Evolutionary conservation across 2,329 filamentous ascomycete species (phyloP).

Genomic region (Sclerotinia borealis): DNA sequence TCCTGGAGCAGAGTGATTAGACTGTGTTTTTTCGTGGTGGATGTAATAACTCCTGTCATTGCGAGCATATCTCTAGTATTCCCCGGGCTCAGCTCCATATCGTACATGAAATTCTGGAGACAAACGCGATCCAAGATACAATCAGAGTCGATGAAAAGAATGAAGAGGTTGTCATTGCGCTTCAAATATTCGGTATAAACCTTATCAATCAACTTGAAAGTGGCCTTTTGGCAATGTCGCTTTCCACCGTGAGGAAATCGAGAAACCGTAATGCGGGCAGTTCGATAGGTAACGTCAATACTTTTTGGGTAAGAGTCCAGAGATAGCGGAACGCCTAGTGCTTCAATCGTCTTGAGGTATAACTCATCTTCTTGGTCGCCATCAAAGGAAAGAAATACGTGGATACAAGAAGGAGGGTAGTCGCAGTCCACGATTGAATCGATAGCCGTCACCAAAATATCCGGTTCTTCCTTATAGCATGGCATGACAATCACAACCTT

Average conservation of each 20-base stretch:
- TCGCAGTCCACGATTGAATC: constrained; percentile 92
- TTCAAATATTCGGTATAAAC: constrained; percentile 84
- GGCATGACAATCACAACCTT: constrained; percentile 97
- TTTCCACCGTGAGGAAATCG: constrained; percentile 92
- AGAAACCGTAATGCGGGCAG: constrained; percentile 81
- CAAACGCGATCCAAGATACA: constrained; percentile 89
- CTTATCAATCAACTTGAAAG: constrained; percentile 88
- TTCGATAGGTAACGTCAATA: constrained; percentile 82
- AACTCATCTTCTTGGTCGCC: constrained; percentile 83
- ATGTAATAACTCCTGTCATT: constrained; percentile 96
- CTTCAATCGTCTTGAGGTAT: constrained; percentile 79
- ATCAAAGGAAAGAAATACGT: constrained; percentile 93
- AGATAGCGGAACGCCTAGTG: constrained; percentile 73
- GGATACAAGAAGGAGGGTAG: constrained; percentile 85
- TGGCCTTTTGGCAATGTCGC: constrained; percentile 86
- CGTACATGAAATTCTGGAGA: constrained; percentile 95
- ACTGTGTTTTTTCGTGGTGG: constrained; percentile 81
- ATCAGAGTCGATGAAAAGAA: constrained; percentile 96
- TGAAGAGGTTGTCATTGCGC: constrained; percentile 85
- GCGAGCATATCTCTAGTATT: constrained; percentile 90
- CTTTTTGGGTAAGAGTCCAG: constrained; percentile 77
- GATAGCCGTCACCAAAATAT: constrained; percentile 76
- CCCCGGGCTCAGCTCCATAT: constrained; percentile 95
- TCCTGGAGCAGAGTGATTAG: constrained; percentile 91
- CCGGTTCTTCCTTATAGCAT: constrained; percentile 86